Conservation (phyloP, 192 early-diverging fungal genomes). For the Backusella tarrabulga region DNA sequence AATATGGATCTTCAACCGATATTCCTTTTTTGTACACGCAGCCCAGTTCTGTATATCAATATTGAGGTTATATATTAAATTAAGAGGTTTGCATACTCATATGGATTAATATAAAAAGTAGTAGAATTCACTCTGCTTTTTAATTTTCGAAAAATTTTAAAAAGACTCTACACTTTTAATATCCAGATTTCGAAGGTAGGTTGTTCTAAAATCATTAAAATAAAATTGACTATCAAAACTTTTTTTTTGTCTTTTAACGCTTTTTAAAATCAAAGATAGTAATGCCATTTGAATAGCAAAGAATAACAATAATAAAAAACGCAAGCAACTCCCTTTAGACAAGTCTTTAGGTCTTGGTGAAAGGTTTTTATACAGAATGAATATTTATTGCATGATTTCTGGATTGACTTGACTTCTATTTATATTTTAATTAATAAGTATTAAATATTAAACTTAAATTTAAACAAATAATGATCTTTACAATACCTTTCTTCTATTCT, state of each 20-base stretch:
- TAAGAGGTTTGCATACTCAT: not conserved
- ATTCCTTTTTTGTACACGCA: constrained; percentile 1
- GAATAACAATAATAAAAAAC: not conserved
- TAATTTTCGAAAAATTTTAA: not conserved
- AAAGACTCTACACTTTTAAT: not conserved
- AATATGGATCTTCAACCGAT: not conserved
- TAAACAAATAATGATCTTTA: no score
- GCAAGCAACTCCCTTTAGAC: no score
- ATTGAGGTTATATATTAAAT: not conserved
- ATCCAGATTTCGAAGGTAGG: not conserved
- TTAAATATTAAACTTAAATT: no score
- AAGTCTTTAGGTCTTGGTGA: no score
- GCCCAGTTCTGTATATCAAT: not conserved
- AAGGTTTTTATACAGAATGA: no score
- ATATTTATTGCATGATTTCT: no score
- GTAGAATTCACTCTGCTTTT: not conserved
- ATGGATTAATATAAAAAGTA: not conserved
- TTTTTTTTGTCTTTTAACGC: not conserved
- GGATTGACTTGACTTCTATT: no score
- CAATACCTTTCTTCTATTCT: no score
- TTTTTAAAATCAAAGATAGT: not conserved
- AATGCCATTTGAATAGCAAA: not conserved
- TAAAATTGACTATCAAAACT: not conserved
- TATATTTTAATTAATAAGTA: no score
- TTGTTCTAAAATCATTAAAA: not conserved